Evolutionary conservation across 2,329 filamentous ascomycete species (phyloP).

Genomic region (Furcasterigmium sp.): DNA sequence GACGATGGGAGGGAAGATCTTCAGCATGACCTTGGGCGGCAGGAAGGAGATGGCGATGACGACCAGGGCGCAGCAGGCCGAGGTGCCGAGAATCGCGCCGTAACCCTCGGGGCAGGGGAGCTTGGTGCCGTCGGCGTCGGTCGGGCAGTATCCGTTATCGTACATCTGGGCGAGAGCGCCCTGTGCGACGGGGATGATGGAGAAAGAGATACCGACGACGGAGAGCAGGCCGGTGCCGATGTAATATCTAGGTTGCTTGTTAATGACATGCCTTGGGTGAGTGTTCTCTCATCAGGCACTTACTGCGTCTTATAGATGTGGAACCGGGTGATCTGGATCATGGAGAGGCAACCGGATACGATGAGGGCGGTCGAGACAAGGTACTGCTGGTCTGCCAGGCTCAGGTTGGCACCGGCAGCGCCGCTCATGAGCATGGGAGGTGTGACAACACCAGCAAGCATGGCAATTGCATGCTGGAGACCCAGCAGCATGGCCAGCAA

Average conservation of each 20-base stretch:
- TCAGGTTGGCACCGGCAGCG: constrained; percentile 58
- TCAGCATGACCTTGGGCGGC: constrained; percentile 61
- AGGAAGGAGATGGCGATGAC: constrained; percentile 73
- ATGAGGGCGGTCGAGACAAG: constrained; percentile 75
- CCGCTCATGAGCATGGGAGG: constrained; percentile 69
- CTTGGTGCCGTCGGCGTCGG: constrained; percentile 54
- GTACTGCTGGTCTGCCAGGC: constrained; percentile 60
- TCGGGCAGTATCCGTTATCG: constrained; percentile 60
- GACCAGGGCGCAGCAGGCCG: constrained; percentile 58
- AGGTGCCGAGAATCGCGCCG: constrained; percentile 68
- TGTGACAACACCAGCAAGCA: constrained; percentile 72
- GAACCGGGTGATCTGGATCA: constrained; percentile 73
- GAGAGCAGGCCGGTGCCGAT: constrained; percentile 76
- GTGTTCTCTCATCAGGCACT: constrained; percentile 14
- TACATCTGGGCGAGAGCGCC: constrained; percentile 77
- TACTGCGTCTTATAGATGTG: constrained; percentile 62
- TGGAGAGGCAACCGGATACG: constrained; percentile 69
- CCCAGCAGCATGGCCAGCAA: constrained; percentile 69
- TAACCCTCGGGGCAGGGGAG: constrained; percentile 74
- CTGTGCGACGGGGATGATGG: constrained; percentile 67
- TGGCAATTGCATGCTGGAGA: constrained; percentile 73
- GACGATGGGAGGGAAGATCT: constrained; percentile 74
- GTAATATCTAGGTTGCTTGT: constrained; percentile 51
- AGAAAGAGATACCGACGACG: constrained; percentile 74
- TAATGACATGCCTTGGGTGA: background rate